Evolutionary conservation across 2,329 filamentous ascomycete genomes (phyloP), one percentile per base, ranked within the genome.

Genomic region (Dactylellina drechsleri): DNA sequence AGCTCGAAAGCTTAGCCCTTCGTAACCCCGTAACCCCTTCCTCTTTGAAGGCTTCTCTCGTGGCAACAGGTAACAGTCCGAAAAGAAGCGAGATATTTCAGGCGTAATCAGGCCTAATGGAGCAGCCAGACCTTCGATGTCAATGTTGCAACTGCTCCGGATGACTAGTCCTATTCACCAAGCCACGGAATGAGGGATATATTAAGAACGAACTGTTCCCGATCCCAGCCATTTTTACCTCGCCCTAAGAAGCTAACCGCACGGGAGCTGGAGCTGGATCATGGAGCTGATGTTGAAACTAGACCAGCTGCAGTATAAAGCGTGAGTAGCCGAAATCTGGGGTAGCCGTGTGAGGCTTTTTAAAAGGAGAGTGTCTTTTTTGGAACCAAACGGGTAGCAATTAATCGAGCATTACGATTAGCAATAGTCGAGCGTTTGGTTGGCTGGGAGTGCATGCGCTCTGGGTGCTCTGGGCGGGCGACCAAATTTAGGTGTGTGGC

Each of bases 261-360:
- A 50, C 49, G 28, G 65, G 41, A 64, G 54, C 54, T 58, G 54
- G 20, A 36, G 5, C 31, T 36, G 31, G 31, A 36, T 7, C 31
- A 23, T 36, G 31, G 10, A 36, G 31, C 23, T 23, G 23, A 43
- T 23, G 36, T 58, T 18, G 40, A 58, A 43, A 45, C 53, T 15
- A 57, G 52, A 45, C 53, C 20, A 57, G 52, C 62, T 62, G 58
- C 57, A 50, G 43, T 52, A 52, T 59, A 60, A 67, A 66, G 70
- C 70, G 70, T 74, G 62, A 59, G 70, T 74, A 74, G 53, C 70
- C 70, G 70, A 74, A 74, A 74, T 74, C 70, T 74, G 70, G 70
- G 70, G 70, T 74, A 74, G 54, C 66, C 52, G 66, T 54, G 68
- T 74, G 70, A 74, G 70, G 70, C 70, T 74, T 74, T 74, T 74